Base-by-base conservation (phyloP, 768 basidiomycete species). In the Russula virescens region DNA sequence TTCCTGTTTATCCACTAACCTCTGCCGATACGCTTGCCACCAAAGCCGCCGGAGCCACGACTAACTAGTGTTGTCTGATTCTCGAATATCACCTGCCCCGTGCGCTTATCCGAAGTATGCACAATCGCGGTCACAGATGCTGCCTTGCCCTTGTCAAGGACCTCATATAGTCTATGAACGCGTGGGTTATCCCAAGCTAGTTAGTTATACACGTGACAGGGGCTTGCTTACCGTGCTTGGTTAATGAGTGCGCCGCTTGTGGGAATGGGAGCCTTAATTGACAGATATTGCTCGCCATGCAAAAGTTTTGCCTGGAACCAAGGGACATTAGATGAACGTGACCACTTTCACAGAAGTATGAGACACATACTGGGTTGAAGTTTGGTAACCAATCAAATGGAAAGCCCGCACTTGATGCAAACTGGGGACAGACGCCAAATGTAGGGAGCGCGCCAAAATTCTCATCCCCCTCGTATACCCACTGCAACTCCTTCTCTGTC, bases 261-360 rank as follows among this genome's bases (percentile, higher is more conserved):
- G 0, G 96, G 95, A 63, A 98, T 90, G 0, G 89, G 86, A 2
- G 78, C 85, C 69, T 89, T 88, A 73, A 99, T 91, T 63, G 84
- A 81, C 68, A 99, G 77, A 74, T 92, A 98, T 70, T 98, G 97
- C 72, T 99, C 97, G 49, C 97, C 97, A 72, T 99, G 97, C 19
- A 99, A 82, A n/a, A 99, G 79, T 75, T 93, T 98, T 51, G 94
- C 92, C 92, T 94, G 47, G 14, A 16, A 19, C 31, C 40, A 38
- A 23, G 42, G 31, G 42, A 52, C 35, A 53, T n/a, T 23, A 43
- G 28, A 19, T 62, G 45, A 61, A 56, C 45, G 18, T 14, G 34
- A 49, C 38, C 21, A 28, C 9, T 25, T 9, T 66, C 62, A 47
- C 21, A 38, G 54, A 53, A 19, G 63, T n/a, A n/a, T 31, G 16